These are phyloP conservation scores for Alternaria alternata DNA, from an alignment of 2,329 filamentous ascomycete species.

Conservation along the genomic window DNA sequence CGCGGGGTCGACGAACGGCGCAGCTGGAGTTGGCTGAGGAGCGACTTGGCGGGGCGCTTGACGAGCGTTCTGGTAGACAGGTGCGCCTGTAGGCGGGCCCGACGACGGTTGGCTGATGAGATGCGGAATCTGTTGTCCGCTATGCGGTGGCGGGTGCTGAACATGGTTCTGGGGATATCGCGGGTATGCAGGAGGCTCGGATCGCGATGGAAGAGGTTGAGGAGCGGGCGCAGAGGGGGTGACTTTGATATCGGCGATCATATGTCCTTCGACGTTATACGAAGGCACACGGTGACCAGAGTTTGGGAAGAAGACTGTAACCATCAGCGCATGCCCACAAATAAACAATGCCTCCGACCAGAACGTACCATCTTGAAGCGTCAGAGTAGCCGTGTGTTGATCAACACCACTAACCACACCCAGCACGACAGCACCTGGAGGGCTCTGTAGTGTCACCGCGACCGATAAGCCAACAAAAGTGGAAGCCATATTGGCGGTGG, in stretches of 20 bases:
- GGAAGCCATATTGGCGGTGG: slow-evolving; percentile 61
- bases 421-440: slow-evolving; percentile 69
- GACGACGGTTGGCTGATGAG: slow-evolving; percentile 23
- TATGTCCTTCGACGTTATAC: slow-evolving; percentile 65
- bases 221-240: slow-evolving; percentile 42
- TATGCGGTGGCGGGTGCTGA: slow-evolving; percentile 17
- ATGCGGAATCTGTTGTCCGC: slow-evolving; percentile 17
- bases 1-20: slow-evolving; percentile 77
- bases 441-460: slow-evolving; percentile 73
- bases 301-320: slow-evolving; percentile 62
- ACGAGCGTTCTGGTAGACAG: slow-evolving; percentile 3
- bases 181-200: slow-evolving; percentile 25
- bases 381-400: slow-evolving; percentile 68
- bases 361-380: slow-evolving; percentile 72
- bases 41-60: slow-evolving; percentile 23
- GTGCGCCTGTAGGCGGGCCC: slow-evolving; percentile 12
- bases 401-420: slow-evolving; percentile 76
- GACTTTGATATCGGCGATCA: slow-evolving; percentile 68
- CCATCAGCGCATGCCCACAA: slow-evolving; percentile 8
- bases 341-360: background rate
- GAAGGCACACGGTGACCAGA: slow-evolving; percentile 61
- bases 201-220: slow-evolving; percentile 27
- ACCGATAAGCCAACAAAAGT: slow-evolving; percentile 81
- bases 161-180: slow-evolving; percentile 30
- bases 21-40: slow-evolving; percentile 33